A percentile compares a stretch with the other conserved stretches of the same genome.
Conservation (phyloP, 2,329 filamentous ascomycete genomes). For the Ustilaginoidea virens region DNA sequence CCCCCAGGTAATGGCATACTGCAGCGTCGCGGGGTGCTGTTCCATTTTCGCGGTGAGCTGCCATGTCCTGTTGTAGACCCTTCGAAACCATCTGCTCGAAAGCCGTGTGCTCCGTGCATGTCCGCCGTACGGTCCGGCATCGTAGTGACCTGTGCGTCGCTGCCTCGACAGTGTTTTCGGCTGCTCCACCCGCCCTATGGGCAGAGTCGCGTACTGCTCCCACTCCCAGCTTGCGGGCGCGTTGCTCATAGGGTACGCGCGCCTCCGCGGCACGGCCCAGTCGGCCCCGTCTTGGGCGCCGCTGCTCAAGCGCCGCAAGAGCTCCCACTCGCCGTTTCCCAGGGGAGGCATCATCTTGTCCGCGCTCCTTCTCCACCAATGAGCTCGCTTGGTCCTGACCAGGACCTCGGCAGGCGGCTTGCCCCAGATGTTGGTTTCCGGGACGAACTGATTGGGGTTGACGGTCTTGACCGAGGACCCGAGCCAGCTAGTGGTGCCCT, state of each 20-base stretch:
- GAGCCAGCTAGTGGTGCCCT: slow-evolving; percentile 12
- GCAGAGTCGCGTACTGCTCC: slow-evolving; percentile 23
- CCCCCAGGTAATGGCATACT: slow-evolving; percentile 32
- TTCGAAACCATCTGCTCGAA: slow-evolving; percentile 26
- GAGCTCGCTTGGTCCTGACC: slow-evolving; percentile 25
- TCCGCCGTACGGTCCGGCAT: slow-evolving; percentile 22
- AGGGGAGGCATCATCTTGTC: slow-evolving; percentile 39
- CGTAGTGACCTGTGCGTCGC: slow-evolving; percentile 19
- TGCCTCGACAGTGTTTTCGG: slow-evolving; percentile 15
- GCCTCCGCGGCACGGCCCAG: slow-evolving; percentile 21
- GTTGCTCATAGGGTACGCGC: slow-evolving; percentile 9
- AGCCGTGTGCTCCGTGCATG: slow-evolving; percentile 16
- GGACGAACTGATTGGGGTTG: slow-evolving; percentile 21
- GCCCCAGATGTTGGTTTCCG: slow-evolving; percentile 33
- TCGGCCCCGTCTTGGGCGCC: slow-evolving; percentile 21
- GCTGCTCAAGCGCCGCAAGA: slow-evolving; percentile 28
- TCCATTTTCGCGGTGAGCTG: slow-evolving; percentile 26
- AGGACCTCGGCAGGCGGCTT: slow-evolving; percentile 23
- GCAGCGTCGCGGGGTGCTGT: slow-evolving; percentile 14
- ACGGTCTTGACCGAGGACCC: slow-evolving; percentile 12
- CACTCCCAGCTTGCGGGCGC: slow-evolving; percentile 22
- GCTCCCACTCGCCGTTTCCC: slow-evolving; percentile 36
- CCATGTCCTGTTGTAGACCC: slow-evolving; percentile 33
- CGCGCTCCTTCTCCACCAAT: slow-evolving; percentile 30
- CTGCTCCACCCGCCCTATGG: slow-evolving; percentile 23